Base-by-base conservation (phyloP, 768 basidiomycete species). In the Imleria badia region DNA sequence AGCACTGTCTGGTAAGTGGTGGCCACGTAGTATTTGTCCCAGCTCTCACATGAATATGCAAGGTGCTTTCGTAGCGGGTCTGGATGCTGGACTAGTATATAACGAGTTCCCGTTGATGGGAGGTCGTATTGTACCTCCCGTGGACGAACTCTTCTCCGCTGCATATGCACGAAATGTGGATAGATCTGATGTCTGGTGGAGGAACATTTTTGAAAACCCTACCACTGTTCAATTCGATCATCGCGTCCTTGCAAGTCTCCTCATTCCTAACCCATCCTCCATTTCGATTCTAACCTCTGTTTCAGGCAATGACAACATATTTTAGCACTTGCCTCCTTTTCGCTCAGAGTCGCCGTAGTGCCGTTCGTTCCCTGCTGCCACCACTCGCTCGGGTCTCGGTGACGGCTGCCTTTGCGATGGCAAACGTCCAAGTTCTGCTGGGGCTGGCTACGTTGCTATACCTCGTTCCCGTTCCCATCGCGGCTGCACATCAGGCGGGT, bases 81-180 rank as follows among this genome's bases (percentile, higher is more conserved):
- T 99, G 40, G 97, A 99, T 69, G 97, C 97, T 1, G 97, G 97
- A 14, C 73, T 99, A 50, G 70, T 94, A n/a, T 98, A 98, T 74
- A 99, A 99, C 67, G 96, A 98, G 66, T 99, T 97, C 75, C 97
- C 97, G 0, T 73, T 88, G 6, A 99, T 99, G 96, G 96, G 93
- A 35, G 94, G 89, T 8, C 80, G 85, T 15, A 70, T 98, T 15
- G 81, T 83, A 5, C 97, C 97, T 4, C 94, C 94, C 0, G 56
- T 75, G 8, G 81, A 86, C 35, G 97, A 98, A 69, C 80, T 99
- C 23, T 83, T 95, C 67, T 85, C 90, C 26, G 66, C 79, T 1
- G 75, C 77, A 8, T 98, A 97, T 69, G 83, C 93, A 8, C 84
- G 85, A 69, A 81, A 70, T 30, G 62, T 74, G 0, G 87, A 91